phyloP scores from a whole-genome alignment of 805 yeast genomes.

The Wickerhamiella nectarea region DNA sequence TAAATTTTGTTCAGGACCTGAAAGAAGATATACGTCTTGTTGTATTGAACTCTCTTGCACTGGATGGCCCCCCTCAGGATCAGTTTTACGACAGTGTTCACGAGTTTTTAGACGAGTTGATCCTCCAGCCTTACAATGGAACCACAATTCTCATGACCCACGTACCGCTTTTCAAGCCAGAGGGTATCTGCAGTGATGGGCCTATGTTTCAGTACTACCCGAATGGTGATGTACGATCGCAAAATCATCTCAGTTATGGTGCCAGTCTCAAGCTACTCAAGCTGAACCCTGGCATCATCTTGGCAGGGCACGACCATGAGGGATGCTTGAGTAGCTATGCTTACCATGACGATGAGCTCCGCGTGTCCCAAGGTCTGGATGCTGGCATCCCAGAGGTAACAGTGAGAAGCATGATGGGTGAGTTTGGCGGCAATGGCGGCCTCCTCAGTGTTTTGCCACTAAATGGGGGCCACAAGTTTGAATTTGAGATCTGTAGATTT shows the following conservation, averaged over 20 bases:
- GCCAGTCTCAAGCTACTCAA: slow-evolving; percentile 55
- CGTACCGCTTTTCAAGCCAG: slow-evolving; percentile 72
- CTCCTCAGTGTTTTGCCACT: slow-evolving; percentile 35
- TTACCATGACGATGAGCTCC: slow-evolving; percentile 16
- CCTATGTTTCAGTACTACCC: slow-evolving; percentile 56
- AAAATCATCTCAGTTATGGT: slow-evolving; percentile 65
- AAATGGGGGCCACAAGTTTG: slow-evolving; percentile 55
- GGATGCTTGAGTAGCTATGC: slow-evolving; percentile 67
- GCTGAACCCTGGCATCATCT: slow-evolving; percentile 55
- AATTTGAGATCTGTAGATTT: slow-evolving; percentile 65
- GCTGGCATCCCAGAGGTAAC: slow-evolving; percentile 59
- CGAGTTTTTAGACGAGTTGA: slow-evolving; percentile 54
- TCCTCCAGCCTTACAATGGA: slow-evolving; percentile 43
- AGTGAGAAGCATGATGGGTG: slow-evolving; percentile 93
- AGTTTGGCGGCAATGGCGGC: slow-evolving; percentile 81
- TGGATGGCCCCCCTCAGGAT: slow-evolving; percentile 85
- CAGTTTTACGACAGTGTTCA: slow-evolving; percentile 55
- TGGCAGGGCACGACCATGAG: slow-evolving; percentile 94
- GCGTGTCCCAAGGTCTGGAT: slow-evolving; percentile 10
- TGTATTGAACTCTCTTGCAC: slow-evolving; percentile 66
- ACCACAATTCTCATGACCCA: slow-evolving; percentile 77
- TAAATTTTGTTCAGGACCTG: slow-evolving; percentile 62
- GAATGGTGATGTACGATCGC: slow-evolving; percentile 59
- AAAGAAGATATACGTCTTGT: slow-evolving; percentile 67
- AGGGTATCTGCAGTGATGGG: slow-evolving; percentile 78